Conservation (phyloP, 208 protist genomes). For the Angomonas ambiguus region DNA sequence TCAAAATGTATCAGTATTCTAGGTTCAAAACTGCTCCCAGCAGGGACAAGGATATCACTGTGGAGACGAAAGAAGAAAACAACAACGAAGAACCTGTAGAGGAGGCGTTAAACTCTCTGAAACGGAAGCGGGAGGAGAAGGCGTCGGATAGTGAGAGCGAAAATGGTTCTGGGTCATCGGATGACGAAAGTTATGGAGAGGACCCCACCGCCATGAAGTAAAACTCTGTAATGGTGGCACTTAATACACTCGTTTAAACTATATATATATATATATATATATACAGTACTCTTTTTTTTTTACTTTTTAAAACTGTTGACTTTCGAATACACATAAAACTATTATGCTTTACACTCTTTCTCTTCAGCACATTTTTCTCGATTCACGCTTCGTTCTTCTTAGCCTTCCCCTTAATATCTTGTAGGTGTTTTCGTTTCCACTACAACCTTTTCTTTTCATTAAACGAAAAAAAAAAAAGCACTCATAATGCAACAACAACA, state of each 20-base stretch:
- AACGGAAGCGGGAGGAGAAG: conserved; percentile 10
- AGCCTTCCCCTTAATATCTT: no score
- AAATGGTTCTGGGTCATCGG: conserved; percentile 2
- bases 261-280: neutral
- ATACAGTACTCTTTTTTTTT: neutral
- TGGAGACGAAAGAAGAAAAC: neutral
- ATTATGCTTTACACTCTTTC: no score
- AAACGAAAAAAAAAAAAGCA: neutral
- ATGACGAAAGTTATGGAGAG: conserved; percentile 13
- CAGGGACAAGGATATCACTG: neutral
- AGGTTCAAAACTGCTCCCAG: conserved; percentile 34
- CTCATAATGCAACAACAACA: conserved; percentile 12
- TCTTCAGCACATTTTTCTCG: no score
- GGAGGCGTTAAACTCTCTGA: neutral
- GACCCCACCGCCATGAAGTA: conserved; percentile 25
- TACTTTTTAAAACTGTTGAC: neutral
- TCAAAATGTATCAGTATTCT: conserved; percentile 32
- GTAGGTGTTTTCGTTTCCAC: no score
- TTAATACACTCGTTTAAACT: no score
- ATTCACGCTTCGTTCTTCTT: no score
- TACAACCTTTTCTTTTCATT: no score
- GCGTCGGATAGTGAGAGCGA: conserved; percentile 7
- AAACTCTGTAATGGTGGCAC: neutral
- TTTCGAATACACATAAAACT: no score
- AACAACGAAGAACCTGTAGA: conserved; percentile 2